Base-by-base conservation (phyloP, 495 filamentous ascomycete species). In the Aspergillus ostianus region DNA sequence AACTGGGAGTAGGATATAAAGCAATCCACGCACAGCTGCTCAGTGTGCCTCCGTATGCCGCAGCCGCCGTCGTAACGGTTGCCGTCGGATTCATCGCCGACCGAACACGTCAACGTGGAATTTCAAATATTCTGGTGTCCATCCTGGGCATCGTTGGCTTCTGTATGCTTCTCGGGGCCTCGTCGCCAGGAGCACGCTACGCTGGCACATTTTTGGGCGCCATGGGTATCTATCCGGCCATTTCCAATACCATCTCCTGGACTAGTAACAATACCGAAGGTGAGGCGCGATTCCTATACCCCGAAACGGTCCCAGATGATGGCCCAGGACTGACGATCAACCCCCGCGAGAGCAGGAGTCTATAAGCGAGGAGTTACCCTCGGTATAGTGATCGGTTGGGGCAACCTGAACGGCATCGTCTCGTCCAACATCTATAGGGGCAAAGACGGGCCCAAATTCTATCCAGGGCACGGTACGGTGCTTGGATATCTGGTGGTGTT, bases 191-290 rank as follows among this genome's bases (percentile, higher is more conserved):
- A 2, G 83, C 90, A 6, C 86, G 89, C 57, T 98, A 97, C 67
- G 89, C 87, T 0, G 93, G 89, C 9, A 88, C 85, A 0, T 98
- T 96, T 75, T 78, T 98, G 1, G 91, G 87, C 7, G 93, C 93
- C 0, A 73, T 93, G 54, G 93, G 93, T 0, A 97, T 97, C 64
- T 98, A 97, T 66, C 93, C 93, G 0, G 88, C 84, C 70, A 91
- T 97, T 62, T 73, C 93, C n/a, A 96, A 96, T 68, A 95, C 92
- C 0, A 91, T 98, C 59, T 85, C 86, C 23, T 98, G 93, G 93
- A 73, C 87, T 18, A 84, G 85, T 50, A 98, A 98, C 74, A 98
- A 98, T 63, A 84, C 84, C 23, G 93, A 96, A 73, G 93, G 77
- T 76, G 55, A 48, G 53, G 47, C 26, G 27, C n/a, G 50, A 32